phyloP scores from a whole-genome alignment of 2,329 filamentous ascomycete genomes.

The Fusarium nelsonii region DNA sequence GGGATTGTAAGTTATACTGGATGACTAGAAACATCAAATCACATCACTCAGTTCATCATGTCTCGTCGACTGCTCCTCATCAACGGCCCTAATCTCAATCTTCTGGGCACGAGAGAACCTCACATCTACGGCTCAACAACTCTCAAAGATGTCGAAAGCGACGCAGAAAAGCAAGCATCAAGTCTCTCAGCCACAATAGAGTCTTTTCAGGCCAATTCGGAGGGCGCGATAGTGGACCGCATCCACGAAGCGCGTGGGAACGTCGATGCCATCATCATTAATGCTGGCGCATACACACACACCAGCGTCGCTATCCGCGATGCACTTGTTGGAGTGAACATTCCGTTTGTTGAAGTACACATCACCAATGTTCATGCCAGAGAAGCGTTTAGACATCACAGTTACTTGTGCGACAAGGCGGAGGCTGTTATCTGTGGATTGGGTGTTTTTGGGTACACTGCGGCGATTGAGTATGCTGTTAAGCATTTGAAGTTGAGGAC shows the following conservation, averaged over 20 bases:
- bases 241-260: conserved; percentile 73
- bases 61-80: conserved; percentile 72
- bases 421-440: conserved; percentile 78
- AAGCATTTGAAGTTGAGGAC: conserved; percentile 60
- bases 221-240: conserved; percentile 79
- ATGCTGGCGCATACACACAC: conserved; percentile 80
- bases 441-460: conserved; percentile 71
- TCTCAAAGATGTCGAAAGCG: conserved; percentile 69
- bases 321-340: conserved; percentile 74
- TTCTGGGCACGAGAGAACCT: conserved; percentile 80
- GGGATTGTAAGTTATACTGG: not conserved
- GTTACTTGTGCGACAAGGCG: conserved; percentile 81
- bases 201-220: conserved; percentile 81
- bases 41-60: conserved; percentile 45
- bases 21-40: not conserved
- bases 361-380: conserved; percentile 79
- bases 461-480: conserved; percentile 67
- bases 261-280: conserved; percentile 78
- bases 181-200: conserved; percentile 63
- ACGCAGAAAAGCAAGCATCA: conserved; percentile 63
- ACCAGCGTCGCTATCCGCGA: conserved; percentile 82
- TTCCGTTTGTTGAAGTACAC: conserved; percentile 84
- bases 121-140: conserved; percentile 79
- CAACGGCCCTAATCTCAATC: conserved; percentile 87
- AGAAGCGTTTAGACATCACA: conserved; percentile 76